Base-by-base conservation (phyloP, 2,329 filamentous ascomycete genomes). In the Moelleriella libera region DNA sequence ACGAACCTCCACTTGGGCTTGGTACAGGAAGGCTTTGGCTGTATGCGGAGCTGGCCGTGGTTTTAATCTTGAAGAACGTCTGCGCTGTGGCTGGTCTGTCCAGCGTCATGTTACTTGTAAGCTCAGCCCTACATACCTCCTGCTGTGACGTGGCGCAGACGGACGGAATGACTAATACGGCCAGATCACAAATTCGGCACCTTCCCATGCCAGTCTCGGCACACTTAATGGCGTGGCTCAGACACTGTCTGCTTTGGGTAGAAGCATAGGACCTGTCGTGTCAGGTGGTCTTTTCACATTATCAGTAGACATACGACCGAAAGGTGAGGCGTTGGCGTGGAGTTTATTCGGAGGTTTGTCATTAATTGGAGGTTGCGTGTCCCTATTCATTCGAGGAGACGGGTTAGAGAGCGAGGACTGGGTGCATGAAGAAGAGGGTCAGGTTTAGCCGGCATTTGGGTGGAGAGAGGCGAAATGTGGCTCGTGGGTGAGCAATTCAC, bases 211-310 rank as follows among this genome's bases (percentile, higher is more conserved):
- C 5, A 88, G 86, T 0, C 75, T 98, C 0, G 92, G 92, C 3
- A 88, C 87, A 0, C 73, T 98, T 30, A 96, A 98, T 58, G 92
- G 92, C 8, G 76, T 97, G 32, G 92, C 92, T 0, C 92, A 98
- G 64, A 95, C 88, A 0, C 78, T 98, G 0, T 94, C 88, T 0
- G 92, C 92, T 0, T 87, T 86, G 0, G 92, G 92, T 7, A 81
- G 92, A 50, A 88, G 89, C 42, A 76, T 88, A 0, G 92, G 92
- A 0, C 92, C 92, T 0, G 89, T 97, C 54, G 69, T 94, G 0
- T 92, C 88, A 0, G 92, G 92, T 0, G 82, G 82, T 0, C 70
- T 98, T 0, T 98, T 94, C 63, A 87, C 87, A 0, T 69, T 90
- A 1, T 83, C 88, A 0, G 83, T 80, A 0, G 74, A 76, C 45